Evolutionary conservation across 2,329 filamentous ascomycete genomes (phyloP).

Genomic region (Alternaria sp.): DNA sequence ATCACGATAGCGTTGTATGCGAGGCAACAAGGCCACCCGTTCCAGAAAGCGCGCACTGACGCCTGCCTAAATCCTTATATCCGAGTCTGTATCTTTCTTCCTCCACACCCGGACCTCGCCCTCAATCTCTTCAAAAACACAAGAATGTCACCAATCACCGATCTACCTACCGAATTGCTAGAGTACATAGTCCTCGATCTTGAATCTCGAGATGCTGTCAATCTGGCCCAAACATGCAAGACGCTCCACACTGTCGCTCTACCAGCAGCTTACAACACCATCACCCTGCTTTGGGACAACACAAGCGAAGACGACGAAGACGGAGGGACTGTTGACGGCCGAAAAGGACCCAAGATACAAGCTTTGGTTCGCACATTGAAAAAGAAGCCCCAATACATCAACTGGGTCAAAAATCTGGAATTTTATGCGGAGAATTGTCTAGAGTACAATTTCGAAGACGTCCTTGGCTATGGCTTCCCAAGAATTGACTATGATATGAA

Average conservation of each 20-base stretch:
- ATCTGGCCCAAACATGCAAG: slow-evolving; percentile 5
- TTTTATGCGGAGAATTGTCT: background rate
- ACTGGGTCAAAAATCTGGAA: background rate
- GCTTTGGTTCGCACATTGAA: background rate
- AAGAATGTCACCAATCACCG: background rate
- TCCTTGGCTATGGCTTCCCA: background rate
- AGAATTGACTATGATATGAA: background rate
- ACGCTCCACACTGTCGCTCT: background rate
- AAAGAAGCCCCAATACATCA: background rate
- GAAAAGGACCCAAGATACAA: background rate
- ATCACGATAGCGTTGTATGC: slow-evolving; percentile 2
- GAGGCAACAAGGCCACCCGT: slow-evolving; percentile 3
- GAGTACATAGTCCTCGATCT: slow-evolving; percentile 5
- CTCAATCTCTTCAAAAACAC: background rate
- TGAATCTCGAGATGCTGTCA: background rate
- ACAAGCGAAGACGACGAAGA: background rate
- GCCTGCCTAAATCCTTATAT: background rate
- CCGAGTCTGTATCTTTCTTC: background rate
- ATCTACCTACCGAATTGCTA: slow-evolving; percentile 5
- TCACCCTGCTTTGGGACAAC: background rate
- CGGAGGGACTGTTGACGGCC: background rate
- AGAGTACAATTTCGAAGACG: background rate
- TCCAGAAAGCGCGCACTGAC: slow-evolving; percentile 4
- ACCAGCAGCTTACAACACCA: background rate
- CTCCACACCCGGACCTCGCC: background rate